Evolutionary conservation across 306 rosid species (phyloP), one percentile per base, ranked within the genome.

Genomic region (Sphenostylis stenocarpa): DNA sequence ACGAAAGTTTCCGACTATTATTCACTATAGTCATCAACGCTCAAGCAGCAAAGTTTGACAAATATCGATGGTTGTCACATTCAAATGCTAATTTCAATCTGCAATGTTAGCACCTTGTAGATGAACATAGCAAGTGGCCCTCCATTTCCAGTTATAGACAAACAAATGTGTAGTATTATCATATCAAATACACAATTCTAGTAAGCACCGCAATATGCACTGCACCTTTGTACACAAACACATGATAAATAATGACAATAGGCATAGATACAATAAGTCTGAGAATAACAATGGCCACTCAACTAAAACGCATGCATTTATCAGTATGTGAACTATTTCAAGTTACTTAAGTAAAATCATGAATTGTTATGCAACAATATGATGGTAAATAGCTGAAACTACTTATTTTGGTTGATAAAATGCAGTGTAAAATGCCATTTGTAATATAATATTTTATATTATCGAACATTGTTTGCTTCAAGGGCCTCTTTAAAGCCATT

Each of bases 1-100:
- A 52, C 9, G 58, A 20, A 61, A 60, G 9, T 51, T 34, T 65
- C 56, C 64, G 9, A 24, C 14, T 39, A 23, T 15, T 49, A 28
- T 60, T 56, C 39, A 44, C 21, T 31, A 10, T 14, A 21, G 69
- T 45, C 71, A 58, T 47, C 31, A 21, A 34, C 13, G 2, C 56
- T 16, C 13, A 24, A 23, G 82, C 72, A 70, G 82, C 4, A 60
- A 70, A 34, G 17, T 60, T 70, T 70, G 82, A 70, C 72, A 23
- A 5, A 41, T 38, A 58, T 23, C 26, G 16, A 33, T 61, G 36
- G 63, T 19, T 39, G 77, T 49, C 47, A 61, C 62, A 48, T 47
- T 70, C 53, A 36, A 39, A 24, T 11, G 21, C 28, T 43, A 7
- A 55, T 19, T 77, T 55, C 75, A 67, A 41, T 19, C 31, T 6